Base-by-base conservation (phyloP, 441 rosid genomes). In the Geranium incanum region DNA sequence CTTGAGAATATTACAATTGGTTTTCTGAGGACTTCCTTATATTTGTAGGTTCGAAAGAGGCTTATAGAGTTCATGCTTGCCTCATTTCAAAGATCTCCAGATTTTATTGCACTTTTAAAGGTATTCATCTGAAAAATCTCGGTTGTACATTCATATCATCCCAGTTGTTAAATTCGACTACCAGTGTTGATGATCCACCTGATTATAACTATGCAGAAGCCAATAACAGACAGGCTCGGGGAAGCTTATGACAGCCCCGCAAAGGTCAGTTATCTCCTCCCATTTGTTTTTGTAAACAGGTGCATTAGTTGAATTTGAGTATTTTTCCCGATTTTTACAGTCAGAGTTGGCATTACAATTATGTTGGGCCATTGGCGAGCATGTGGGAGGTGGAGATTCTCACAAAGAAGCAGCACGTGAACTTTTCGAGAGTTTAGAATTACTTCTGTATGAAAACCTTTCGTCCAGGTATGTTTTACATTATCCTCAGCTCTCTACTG, bases 341-440 rank as follows among this genome's bases (percentile, higher is more conserved):
- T 85, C 87, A 78, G 97, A 95, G 81, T 73, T 95, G 82, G 99
- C 99, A 9, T 80, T 95, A 74, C 95, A 89, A 52, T 81, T 95
- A 68, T 95, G 99, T 78, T 95, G 99, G 99, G 97, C 99, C 76
- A 88, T 92, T 67, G 99, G 99, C 72, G 97, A 95, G 85, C 88
- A 95, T 75, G 96, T 90, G 71, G 99, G 99, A 16, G 99, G 97
- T 23, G 97, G 97, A 50, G 89, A 72, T 74, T 83, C 92, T 66
- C 89, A 88, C 81, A 92, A 87, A 75, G 99, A 92, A 72, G 97
- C 91, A 69, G 99, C 97, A 76, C 91, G 97, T 5, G 99, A 95
- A 77, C 98, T 92, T 72, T 95, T 95, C 73, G 99, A 92, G 85
- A 95, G 89, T 73, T 79, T 92, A 71, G 99, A 91, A 76, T 76